phyloP scores from a whole-genome alignment of 2,329 filamentous ascomycete genomes.

The Plenodomus tracheiphilus region DNA sequence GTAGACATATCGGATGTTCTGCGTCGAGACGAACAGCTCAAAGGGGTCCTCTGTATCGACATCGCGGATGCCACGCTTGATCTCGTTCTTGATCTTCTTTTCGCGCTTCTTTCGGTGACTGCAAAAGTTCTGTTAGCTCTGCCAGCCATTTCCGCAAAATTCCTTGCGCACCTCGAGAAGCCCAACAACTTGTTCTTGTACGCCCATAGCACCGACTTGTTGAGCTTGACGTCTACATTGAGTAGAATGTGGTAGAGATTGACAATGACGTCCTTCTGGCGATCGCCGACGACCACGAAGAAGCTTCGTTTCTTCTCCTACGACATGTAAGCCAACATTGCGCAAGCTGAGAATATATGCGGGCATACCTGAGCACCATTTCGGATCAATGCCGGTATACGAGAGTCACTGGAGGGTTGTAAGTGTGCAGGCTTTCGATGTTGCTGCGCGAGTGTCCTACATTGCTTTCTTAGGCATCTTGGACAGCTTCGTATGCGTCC shows the following conservation, averaged over 20 bases:
- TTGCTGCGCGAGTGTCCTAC: slow-evolving; percentile 19
- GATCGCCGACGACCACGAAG: slow-evolving; percentile 94
- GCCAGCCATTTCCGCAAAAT: background rate
- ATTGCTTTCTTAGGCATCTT: slow-evolving; percentile 46
- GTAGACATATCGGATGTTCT: slow-evolving; percentile 98
- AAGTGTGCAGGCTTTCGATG: slow-evolving; percentile 13
- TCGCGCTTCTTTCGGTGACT: slow-evolving; percentile 97
- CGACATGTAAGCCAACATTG: slow-evolving; percentile 20
- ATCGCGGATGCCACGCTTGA: slow-evolving; percentile 92
- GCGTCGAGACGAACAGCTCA: slow-evolving; percentile 92
- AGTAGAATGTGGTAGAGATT: slow-evolving; percentile 93
- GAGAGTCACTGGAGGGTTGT: slow-evolving; percentile 34
- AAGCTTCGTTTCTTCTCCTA: slow-evolving; percentile 94
- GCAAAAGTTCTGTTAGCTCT: background rate
- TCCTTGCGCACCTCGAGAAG: slow-evolving; percentile 65
- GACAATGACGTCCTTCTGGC: slow-evolving; percentile 94
- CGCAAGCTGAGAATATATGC: background rate
- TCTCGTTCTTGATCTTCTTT: slow-evolving; percentile 96
- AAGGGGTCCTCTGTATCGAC: slow-evolving; percentile 93
- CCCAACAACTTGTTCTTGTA: slow-evolving; percentile 98
- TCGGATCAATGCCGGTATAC: slow-evolving; percentile 46
- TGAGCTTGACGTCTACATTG: slow-evolving; percentile 85
- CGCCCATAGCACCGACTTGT: slow-evolving; percentile 96
- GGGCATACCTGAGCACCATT: slow-evolving; percentile 39
- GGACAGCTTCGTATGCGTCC: slow-evolving; percentile 31